Percentiles rank a stretch among this genome's conserved stretches.
These are phyloP conservation scores for Mycena leptocephala DNA, from an alignment of 768 basidiomycete genomes.

Conservation along the genomic window DNA sequence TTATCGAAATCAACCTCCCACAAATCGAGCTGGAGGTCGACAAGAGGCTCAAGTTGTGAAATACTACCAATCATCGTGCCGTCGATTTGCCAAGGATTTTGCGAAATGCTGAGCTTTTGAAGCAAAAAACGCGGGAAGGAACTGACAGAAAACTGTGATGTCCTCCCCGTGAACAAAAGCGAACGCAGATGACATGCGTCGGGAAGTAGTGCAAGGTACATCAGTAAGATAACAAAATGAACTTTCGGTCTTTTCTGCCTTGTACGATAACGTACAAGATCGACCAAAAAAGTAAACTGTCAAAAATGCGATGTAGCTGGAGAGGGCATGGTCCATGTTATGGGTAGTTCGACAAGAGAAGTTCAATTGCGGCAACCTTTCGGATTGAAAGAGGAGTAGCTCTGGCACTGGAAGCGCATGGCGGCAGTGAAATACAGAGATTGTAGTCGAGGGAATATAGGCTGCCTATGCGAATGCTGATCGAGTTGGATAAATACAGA, in stretches of 20 bases:
- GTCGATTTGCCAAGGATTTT: not conserved
- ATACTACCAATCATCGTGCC: not conserved
- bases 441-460: not conserved
- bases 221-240: too few species aligned
- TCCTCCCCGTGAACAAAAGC: not conserved
- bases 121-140: not conserved
- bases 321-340: not conserved
- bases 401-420: not conserved
- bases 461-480: not conserved
- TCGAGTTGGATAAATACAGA: not conserved
- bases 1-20: not conserved
- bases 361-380: not conserved
- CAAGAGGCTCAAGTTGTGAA: not conserved
- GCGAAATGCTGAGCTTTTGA: not conserved
- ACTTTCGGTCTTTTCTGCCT: too few species aligned
- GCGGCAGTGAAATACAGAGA: not conserved
- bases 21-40: not conserved
- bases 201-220: not conserved
- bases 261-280: too few species aligned
- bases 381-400: not conserved
- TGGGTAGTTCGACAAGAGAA: not conserved
- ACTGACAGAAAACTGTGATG: not conserved
- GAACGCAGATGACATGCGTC: not conserved
- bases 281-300: too few species aligned
- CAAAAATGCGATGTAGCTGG: not conserved